Evolutionary conservation across 768 basidiomycete genomes (phyloP).

Genomic region (Suillus ampliporus): DNA sequence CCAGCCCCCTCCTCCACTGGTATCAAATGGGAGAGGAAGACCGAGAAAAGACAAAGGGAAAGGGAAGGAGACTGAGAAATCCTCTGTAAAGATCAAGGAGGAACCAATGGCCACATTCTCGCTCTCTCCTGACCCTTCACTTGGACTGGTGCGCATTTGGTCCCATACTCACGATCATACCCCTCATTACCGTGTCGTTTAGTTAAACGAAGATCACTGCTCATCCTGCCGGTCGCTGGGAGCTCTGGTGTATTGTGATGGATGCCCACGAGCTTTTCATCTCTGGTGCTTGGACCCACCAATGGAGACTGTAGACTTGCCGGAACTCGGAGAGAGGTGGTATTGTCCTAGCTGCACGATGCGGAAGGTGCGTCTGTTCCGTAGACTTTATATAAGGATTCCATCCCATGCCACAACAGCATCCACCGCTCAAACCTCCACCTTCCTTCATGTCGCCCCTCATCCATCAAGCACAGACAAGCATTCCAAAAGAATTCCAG

Average conservation of each 20-base stretch:
- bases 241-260: slow-evolving; percentile 94
- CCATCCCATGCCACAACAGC: slow-evolving; percentile 43
- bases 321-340: slow-evolving; percentile 73
- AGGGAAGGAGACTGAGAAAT: slow-evolving; percentile 47
- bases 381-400: background rate
- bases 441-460: slow-evolving; percentile 74
- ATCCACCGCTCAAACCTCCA: slow-evolving; percentile 70
- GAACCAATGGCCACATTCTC: slow-evolving; percentile 44
- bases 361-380: slow-evolving; percentile 57
- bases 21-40: slow-evolving; percentile 33
- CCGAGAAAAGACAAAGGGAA: slow-evolving; percentile 53
- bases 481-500: slow-evolving; percentile 81
- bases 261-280: slow-evolving; percentile 95
- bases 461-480: slow-evolving; percentile 68
- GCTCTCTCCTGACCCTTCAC: slow-evolving; percentile 41
- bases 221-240: slow-evolving; percentile 84
- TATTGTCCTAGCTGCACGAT: slow-evolving; percentile 77
- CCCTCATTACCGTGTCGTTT: slow-evolving; percentile 24
- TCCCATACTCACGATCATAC: slow-evolving; percentile 10
- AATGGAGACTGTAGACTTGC: slow-evolving; percentile 85
- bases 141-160: slow-evolving; percentile 42
- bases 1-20: background rate
- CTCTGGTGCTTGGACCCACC: slow-evolving; percentile 97
- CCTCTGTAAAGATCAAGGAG: slow-evolving; percentile 48
- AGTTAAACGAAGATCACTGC: slow-evolving; percentile 84